These are phyloP conservation scores for Chaetomium globosum DNA, from an alignment of 2,329 filamentous ascomycete species.

Conservation along the genomic window DNA sequence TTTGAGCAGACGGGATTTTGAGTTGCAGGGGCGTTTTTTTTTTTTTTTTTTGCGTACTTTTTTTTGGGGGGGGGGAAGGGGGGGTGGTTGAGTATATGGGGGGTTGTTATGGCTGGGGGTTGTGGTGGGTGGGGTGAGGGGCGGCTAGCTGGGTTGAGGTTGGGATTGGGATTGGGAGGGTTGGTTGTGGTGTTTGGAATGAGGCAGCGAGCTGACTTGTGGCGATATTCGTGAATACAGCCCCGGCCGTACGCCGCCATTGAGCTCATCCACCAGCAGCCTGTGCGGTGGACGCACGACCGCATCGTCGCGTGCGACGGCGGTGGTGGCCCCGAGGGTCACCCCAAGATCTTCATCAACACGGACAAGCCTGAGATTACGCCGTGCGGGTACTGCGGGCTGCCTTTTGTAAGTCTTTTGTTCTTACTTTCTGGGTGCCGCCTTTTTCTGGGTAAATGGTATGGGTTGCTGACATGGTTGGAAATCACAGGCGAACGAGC, in stretches of 20 bases:
- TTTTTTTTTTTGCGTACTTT: not conserved
- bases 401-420: constrained; percentile 77
- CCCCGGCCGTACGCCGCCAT: constrained; percentile 89
- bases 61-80: too few relatives aligned
- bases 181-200: not conserved
- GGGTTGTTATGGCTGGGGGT: too few relatives aligned
- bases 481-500: constrained; percentile 76
- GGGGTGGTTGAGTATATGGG: too few relatives aligned
- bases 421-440: not conserved
- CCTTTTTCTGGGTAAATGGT: not conserved
- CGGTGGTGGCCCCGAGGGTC: constrained; percentile 84
- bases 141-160: not conserved
- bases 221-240: constrained; percentile 50
- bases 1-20: constrained; percentile 96
- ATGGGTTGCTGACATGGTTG: not conserved
- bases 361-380: constrained; percentile 94
- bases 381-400: constrained; percentile 87
- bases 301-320: constrained; percentile 85
- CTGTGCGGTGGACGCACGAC: constrained; percentile 86
- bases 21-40: constrained; percentile 69
- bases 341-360: constrained; percentile 96
- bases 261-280: constrained; percentile 93
- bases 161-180: not conserved
- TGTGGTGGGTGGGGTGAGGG: not conserved
- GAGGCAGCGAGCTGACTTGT: constrained; percentile 37